phyloP scores from a whole-genome alignment of 345 rosid genomes.

The Capsella bursapastoris region DNA sequence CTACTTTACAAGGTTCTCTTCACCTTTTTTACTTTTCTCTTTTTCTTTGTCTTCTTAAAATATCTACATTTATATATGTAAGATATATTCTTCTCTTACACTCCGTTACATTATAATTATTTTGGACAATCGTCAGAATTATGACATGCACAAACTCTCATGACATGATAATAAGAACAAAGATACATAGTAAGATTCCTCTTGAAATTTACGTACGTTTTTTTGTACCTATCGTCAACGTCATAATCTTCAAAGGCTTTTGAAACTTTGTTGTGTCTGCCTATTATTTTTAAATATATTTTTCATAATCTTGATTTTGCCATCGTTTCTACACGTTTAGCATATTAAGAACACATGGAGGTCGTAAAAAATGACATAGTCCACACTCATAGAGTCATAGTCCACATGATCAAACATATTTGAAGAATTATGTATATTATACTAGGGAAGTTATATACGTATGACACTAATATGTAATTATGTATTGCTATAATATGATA shows the following conservation, averaged over 20 bases:
- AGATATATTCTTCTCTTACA: slow-evolving; percentile 26
- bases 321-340: not conserved
- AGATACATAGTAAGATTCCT: slow-evolving; percentile 42
- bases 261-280: slow-evolving; percentile 31
- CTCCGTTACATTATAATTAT: slow-evolving; percentile 11
- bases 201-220: slow-evolving; percentile 44
- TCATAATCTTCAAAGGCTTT: slow-evolving; percentile 44
- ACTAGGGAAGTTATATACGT: not conserved
- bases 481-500: too few relatives aligned
- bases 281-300: not conserved
- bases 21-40: slow-evolving; percentile 34
- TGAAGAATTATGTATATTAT: not conserved
- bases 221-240: slow-evolving; percentile 46
- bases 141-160: slow-evolving; percentile 49
- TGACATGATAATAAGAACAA: slow-evolving; percentile 42
- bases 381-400: not conserved
- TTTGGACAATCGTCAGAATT: slow-evolving; percentile 41
- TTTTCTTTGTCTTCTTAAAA: not conserved
- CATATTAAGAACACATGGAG: not conserved
- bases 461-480: too few relatives aligned
- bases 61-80: not conserved
- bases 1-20: slow-evolving; percentile 46
- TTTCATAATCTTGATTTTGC: not conserved
- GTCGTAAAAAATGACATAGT: not conserved
- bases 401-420: not conserved